Evolutionary conservation across 805 yeast species (phyloP).

Genomic region (Schizosaccharomyces osmophilus): DNA sequence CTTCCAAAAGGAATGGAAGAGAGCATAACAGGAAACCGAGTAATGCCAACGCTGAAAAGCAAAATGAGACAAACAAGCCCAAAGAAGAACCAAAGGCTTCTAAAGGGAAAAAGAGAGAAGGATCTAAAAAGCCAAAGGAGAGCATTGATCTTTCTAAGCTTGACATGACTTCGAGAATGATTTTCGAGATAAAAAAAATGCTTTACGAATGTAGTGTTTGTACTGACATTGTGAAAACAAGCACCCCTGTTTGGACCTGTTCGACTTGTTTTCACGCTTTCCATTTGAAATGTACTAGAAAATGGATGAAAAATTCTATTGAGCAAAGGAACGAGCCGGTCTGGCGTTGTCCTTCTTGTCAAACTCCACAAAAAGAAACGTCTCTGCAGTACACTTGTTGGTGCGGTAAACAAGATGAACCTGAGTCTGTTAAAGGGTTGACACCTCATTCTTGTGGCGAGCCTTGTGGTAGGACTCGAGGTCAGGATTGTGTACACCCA

Average conservation of each 20-base stretch:
- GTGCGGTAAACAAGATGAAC: constrained; percentile 64
- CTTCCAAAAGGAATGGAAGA: neutral
- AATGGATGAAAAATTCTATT: constrained; percentile 65
- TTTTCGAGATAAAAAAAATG: neutral
- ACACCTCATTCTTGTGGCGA: constrained; percentile 79
- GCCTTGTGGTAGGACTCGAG: constrained; percentile 35
- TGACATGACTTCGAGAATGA: neutral
- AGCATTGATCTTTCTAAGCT: neutral
- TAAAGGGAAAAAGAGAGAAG: neutral
- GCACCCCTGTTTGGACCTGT: constrained; percentile 59
- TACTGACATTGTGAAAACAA: constrained; percentile 49
- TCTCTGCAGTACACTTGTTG: constrained; percentile 52
- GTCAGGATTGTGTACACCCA: constrained; percentile 32
- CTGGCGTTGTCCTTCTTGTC: constrained; percentile 82
- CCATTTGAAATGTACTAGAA: constrained; percentile 59
- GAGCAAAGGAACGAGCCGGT: constrained; percentile 3
- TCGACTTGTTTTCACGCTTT: constrained; percentile 54
- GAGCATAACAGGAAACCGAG: neutral
- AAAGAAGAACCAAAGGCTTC: neutral
- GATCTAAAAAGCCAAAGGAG: neutral
- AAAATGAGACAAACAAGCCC: neutral
- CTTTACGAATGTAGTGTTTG: constrained; percentile 57
- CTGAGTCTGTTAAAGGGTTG: constrained; percentile 22
- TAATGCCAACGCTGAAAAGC: neutral
- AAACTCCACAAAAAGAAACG: constrained; percentile 20